Evolutionary conservation across 306 rosid species (phyloP).

Genomic region (Vigna mungo): DNA sequence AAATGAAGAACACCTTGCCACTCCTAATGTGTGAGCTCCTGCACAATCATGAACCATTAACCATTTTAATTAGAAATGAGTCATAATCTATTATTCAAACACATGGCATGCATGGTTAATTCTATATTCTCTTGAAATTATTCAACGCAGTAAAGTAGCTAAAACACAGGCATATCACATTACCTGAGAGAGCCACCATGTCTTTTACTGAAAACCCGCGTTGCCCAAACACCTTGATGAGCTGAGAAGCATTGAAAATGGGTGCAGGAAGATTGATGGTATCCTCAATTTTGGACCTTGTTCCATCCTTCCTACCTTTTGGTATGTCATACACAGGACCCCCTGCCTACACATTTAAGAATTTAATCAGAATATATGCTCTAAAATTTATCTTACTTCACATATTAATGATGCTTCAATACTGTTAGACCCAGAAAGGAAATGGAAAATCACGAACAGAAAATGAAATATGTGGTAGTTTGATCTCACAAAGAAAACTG

Average conservation of each 20-base stretch:
- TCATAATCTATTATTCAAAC: background rate
- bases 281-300: slow-evolving; percentile 76
- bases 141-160: too few species aligned
- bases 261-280: slow-evolving; percentile 73
- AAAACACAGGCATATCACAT: background rate
- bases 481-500: slow-evolving; percentile 65
- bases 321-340: slow-evolving; percentile 80
- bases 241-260: slow-evolving; percentile 71
- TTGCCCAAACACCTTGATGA: slow-evolving; percentile 60
- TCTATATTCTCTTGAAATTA: background rate
- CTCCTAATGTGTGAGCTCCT: slow-evolving; percentile 92
- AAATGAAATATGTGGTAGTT: background rate
- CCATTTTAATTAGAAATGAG: background rate
- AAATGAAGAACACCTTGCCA: slow-evolving; percentile 79
- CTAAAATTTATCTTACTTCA: too few species aligned
- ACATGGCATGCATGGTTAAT: background rate
- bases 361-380: background rate
- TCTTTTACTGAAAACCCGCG: slow-evolving; percentile 74
- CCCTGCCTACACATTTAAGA: slow-evolving; percentile 61
- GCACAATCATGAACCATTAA: background rate
- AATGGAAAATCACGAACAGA: background rate
- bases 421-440: background rate
- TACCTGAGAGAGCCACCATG: slow-evolving; percentile 91
- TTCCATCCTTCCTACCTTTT: slow-evolving; percentile 84
- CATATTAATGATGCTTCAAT: too few species aligned